Percentiles rank a stretch among this genome's conserved stretches.
These are phyloP conservation scores for Alternaria longipes DNA, from an alignment of 2,329 filamentous ascomycete genomes.

Conservation along the genomic window DNA sequence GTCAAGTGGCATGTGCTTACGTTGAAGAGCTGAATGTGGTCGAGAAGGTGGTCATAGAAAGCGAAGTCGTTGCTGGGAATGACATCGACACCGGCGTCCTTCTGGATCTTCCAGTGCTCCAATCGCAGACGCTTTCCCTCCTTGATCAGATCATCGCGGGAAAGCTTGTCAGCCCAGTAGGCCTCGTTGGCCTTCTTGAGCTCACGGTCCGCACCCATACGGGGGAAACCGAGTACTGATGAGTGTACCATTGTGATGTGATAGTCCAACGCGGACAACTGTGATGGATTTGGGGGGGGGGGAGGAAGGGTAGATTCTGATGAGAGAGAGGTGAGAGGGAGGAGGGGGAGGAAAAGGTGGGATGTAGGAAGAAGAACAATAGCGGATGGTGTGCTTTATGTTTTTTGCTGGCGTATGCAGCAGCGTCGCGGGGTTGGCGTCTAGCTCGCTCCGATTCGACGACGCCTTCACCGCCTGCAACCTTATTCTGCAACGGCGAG, in stretches of 20 bases:
- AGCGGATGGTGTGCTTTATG: slow-evolving; percentile 50
- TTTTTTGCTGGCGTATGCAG: slow-evolving; percentile 34
- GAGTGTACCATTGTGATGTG: slow-evolving; percentile 60
- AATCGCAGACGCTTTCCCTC: slow-evolving; percentile 97
- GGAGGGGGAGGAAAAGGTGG: slow-evolving; percentile 11
- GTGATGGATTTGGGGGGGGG: slow-evolving; percentile 12
- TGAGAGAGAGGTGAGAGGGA: slow-evolving; percentile 8
- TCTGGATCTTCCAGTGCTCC: slow-evolving; percentile 99
- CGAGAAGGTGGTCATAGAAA: slow-evolving; percentile 96
- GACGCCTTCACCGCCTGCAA: slow-evolving; percentile 12
- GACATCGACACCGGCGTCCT: slow-evolving; percentile 95
- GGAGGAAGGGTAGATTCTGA: slow-evolving; percentile 15
- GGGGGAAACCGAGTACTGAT: slow-evolving; percentile 96
- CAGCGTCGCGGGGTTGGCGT: slow-evolving; percentile 16
- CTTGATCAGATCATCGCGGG: slow-evolving; percentile 85
- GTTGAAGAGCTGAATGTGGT: slow-evolving; percentile 98
- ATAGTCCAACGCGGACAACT: slow-evolving; percentile 24
- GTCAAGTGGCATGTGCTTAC: slow-evolving; percentile 63
- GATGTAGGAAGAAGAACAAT: slow-evolving; percentile 12
- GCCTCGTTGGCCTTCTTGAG: slow-evolving; percentile 99
- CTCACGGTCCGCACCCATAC: slow-evolving; percentile 98
- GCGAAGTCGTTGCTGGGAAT: slow-evolving; percentile 99
- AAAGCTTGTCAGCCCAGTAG: slow-evolving; percentile 96
- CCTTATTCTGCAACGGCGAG: slow-evolving; percentile 6
- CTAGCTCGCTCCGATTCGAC: slow-evolving; percentile 7